Evolutionary conservation across 768 basidiomycete species (phyloP), one percentile per base, ranked within the genome.

Genomic region (Lactarius psammicola): DNA sequence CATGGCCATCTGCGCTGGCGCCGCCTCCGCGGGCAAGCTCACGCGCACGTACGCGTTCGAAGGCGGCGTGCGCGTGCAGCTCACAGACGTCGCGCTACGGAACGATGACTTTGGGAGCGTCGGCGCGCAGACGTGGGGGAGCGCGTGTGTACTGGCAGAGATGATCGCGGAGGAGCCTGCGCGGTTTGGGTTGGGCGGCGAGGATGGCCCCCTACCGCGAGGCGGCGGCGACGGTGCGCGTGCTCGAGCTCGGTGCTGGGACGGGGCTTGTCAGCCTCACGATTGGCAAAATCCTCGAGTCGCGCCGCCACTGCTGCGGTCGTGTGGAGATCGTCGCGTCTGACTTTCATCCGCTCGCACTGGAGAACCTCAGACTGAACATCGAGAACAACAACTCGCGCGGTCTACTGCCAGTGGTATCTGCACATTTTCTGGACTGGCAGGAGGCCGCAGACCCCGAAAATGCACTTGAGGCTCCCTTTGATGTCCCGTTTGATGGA

Each of bases 81-180:
- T 95, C 57, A 85, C 79, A 34, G 93, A 94, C 73, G 81, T 86
- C 2, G 85, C 90, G 2, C 76, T 93, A 51, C 82, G 87, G 58
- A 87, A 90, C 62, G 76, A 80, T n/a, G 88, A 91, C 69, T 87
- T 85, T 68, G 76, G 79, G 15, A 89, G 86, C 62, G 85, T 93
- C 20, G 93, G 93, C 1, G 87, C 91, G 31, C 93, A 94, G 76
- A 95, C 92, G 0, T 95, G 93, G 94, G 92, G 92, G 4, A 85
- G 88, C 11, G 88, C 91, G 3, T 92, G 88, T 69, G 84, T 95
- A 8, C 80, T 95, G 62, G 84, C 92, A 0, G 88, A 92, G 72
- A 82, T 86, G 76, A 84, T 94, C 46, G 83, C 82, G 3, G 80
- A 86, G 33, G 72, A 79, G 34, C 89, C 92, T 0, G 72, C 68